These are phyloP conservation scores for Fusarium marasasianum DNA, from an alignment of 2,329 filamentous ascomycete genomes.

Conservation along the genomic window DNA sequence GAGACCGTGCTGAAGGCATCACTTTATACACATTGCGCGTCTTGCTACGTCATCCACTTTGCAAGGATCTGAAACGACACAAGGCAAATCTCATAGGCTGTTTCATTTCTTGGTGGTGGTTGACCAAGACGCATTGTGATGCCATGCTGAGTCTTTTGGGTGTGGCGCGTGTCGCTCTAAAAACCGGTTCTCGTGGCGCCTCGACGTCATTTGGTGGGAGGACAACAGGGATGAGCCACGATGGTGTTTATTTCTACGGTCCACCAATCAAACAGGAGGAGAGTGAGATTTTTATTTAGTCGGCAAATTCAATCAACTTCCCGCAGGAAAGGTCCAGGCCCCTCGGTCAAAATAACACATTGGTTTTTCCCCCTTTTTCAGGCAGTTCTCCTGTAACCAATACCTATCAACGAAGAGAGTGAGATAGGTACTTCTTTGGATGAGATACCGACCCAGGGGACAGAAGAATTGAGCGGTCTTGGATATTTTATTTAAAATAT, in stretches of 20 bases:
- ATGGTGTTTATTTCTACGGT: not conserved
- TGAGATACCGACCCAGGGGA: too few species aligned
- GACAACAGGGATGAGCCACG: slow-evolving; percentile 29
- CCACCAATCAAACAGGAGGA: not conserved
- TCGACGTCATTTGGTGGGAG: slow-evolving; percentile 34
- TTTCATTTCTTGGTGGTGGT: slow-evolving; percentile 22
- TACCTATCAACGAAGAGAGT: not conserved
- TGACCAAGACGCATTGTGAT: slow-evolving; percentile 34
- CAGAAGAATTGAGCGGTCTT: too few species aligned
- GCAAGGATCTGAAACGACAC: slow-evolving; percentile 24
- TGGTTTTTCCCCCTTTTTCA: too few species aligned
- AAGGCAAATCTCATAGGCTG: slow-evolving; percentile 27
- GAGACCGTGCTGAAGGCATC: not conserved
- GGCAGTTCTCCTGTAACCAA: too few species aligned
- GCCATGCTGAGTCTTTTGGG: slow-evolving; percentile 23
- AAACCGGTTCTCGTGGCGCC: slow-evolving; percentile 40
- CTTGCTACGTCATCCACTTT: slow-evolving; percentile 36
- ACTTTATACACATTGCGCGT: slow-evolving; percentile 20
- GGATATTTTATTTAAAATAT: too few species aligned
- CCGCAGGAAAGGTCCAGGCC: too few species aligned
- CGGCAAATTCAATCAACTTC: too few species aligned
- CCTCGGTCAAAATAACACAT: too few species aligned
- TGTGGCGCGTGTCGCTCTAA: slow-evolving; percentile 35
- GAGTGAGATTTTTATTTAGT: too few species aligned
- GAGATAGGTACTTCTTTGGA: too few species aligned